Base-by-base conservation (phyloP, 2,329 filamentous ascomycete genomes). In the Penicillium sp. region DNA sequence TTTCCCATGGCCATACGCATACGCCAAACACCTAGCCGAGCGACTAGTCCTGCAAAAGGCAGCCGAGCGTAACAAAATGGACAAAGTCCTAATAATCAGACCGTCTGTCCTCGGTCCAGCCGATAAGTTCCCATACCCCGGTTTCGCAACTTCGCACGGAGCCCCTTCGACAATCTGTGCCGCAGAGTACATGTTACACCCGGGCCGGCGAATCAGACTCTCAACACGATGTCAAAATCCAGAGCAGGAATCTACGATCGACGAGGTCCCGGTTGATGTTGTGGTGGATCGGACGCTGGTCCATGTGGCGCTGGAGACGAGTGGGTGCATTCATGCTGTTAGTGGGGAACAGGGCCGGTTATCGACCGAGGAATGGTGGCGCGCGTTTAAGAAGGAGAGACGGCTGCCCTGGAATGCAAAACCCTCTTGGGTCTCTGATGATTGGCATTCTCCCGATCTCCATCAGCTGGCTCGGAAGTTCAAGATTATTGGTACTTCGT, bases 181-280 rank as follows among this genome's bases (percentile, higher is more conserved):
- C 1, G 56, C 57, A 2, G 54, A 51, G 3, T 58, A 57, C 29
- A 56, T 56, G n/a, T 26, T 60, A 9, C 57, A 60, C 13, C 55
- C 52, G 1, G 56, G 57, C 4, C 55, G 55, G 2, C 52, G 46
- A 13, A 59, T 60, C 7, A 22, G 31, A 4, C 52, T 60, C 1
- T 43, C 58, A 8, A 54, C 60, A 0, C 45, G 56, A 32, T 58
- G 48, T 17, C n/a, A 57, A 17, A 49, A 59, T 13, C 58, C 60
- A 8, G 39, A 53, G 4, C 28, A 50, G 29, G 50, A 62, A 17
- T 54, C 55, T 1, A 59, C 54, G 1, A 59, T 60, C 13, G 60
- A 62, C 26, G 58, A 61, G 29, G 60, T 62, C 12, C 57, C 58
- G 2, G 56, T 62, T 17, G 60, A 62, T 42, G 58, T 62, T 3